Evolutionary conservation across 148 eudicot genomes (phyloP).

Genomic region (Silene latifolia): DNA sequence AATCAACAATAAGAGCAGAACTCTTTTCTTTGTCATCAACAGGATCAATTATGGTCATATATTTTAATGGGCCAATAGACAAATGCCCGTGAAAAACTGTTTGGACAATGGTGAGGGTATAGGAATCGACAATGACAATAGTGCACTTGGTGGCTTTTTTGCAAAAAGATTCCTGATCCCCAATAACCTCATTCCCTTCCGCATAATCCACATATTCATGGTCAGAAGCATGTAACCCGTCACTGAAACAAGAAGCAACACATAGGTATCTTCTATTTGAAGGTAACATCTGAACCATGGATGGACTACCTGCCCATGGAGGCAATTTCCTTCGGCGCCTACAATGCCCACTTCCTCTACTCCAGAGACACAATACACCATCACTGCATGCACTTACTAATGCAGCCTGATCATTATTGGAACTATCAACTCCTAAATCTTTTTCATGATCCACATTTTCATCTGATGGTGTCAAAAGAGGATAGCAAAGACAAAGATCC

Average conservation of each 20-base stretch:
- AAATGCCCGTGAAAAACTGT: constrained; percentile 77
- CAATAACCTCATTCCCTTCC: constrained; percentile 38
- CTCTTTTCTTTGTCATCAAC: constrained; percentile 47
- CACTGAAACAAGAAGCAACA: constrained; percentile 51
- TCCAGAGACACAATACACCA: constrained; percentile 95
- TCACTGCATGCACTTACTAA: constrained; percentile 86
- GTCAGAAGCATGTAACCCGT: constrained; percentile 36
- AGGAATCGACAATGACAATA: constrained; percentile 74
- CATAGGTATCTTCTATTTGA: constrained; percentile 79
- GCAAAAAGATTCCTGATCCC: constrained; percentile 33
- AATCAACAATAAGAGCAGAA: constrained; percentile 59
- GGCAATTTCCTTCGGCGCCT: constrained; percentile 90
- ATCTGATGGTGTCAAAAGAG: constrained; percentile 48
- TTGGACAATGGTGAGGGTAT: constrained; percentile 67
- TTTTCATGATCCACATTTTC: constrained; percentile 35
- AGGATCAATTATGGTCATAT: constrained; percentile 56
- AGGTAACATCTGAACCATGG: constrained; percentile 55
- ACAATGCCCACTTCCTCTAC: constrained; percentile 87
- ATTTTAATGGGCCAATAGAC: constrained; percentile 68
- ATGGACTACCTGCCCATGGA: constrained; percentile 91
- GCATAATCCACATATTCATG: constrained; percentile 37
- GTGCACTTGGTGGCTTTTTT: constrained; percentile 57
- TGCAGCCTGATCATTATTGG: constrained; percentile 46
- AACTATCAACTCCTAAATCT: constrained; percentile 32
- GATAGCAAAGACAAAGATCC: constrained; percentile 74